Conservation (phyloP, 2,329 filamentous ascomycete species). For the Fusarium sp. region DNA sequence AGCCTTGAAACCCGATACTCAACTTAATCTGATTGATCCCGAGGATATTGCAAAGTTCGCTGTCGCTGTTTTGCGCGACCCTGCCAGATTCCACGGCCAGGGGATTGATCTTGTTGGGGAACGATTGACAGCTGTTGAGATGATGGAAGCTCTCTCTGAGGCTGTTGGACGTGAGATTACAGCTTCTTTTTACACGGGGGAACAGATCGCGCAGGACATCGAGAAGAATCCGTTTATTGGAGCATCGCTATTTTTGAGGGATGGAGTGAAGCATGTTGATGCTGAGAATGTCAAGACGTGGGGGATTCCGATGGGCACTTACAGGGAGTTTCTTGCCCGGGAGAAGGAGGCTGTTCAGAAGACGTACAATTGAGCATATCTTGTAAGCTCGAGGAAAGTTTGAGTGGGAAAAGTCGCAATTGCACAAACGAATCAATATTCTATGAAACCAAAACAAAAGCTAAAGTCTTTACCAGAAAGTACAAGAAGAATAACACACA, state of each 20-base stretch:
- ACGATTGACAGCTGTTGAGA: neutral
- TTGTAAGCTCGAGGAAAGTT: too few species aligned
- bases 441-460: neutral
- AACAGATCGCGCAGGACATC: neutral
- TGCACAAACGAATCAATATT: too few species aligned
- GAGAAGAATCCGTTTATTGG: neutral
- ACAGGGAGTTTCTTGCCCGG: neutral
- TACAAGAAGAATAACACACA: neutral
- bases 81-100: rapidly evolving
- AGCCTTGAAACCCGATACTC: neutral
- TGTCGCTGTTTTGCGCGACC: rapidly evolving
- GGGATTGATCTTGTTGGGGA: neutral
- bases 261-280: neutral
- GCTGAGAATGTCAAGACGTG: neutral
- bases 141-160: neutral
- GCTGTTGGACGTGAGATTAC: neutral
- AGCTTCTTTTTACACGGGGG: neutral
- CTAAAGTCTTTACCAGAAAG: neutral
- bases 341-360: neutral
- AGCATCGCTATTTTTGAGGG: neutral
- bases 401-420: too few species aligned
- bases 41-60: neutral
- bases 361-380: neutral
- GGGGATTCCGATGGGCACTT: neutral
- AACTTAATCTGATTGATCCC: neutral